Evolutionary conservation across 2,329 filamentous ascomycete genomes (phyloP).

Genomic region (Pseudogymnoascus sp.): DNA sequence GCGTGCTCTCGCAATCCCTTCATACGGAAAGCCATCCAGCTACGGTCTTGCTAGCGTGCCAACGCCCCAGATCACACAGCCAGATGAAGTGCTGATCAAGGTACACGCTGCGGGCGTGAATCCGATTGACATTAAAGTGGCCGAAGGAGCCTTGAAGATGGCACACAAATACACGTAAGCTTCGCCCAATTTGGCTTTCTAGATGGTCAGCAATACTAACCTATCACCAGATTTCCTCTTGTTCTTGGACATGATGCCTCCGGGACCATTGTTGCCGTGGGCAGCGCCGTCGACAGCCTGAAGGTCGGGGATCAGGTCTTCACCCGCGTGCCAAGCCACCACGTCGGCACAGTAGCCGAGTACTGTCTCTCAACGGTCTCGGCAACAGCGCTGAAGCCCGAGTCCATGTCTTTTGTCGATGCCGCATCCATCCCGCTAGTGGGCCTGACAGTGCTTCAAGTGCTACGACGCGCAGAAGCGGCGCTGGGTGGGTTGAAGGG

Average conservation of each 20-base stretch:
- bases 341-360: slow-evolving; percentile 28
- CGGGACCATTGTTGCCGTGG: slow-evolving; percentile 28
- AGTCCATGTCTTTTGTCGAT: slow-evolving; percentile 34
- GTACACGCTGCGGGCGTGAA: slow-evolving; percentile 40
- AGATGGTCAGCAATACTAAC: background rate
- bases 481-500: slow-evolving; percentile 12
- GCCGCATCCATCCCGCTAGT: slow-evolving; percentile 39
- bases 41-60: slow-evolving; percentile 33
- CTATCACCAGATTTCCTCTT: background rate
- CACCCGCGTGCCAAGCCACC: slow-evolving; percentile 27
- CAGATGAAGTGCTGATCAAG: slow-evolving; percentile 39
- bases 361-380: slow-evolving; percentile 21
- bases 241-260: slow-evolving; percentile 23
- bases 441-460: slow-evolving; percentile 34
- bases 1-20: slow-evolving; percentile 21
- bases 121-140: slow-evolving; percentile 38
- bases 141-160: slow-evolving; percentile 30
- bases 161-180: slow-evolving; percentile 28
- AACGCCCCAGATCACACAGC: slow-evolving; percentile 36
- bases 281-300: slow-evolving; percentile 25
- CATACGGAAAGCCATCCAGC: slow-evolving; percentile 20
- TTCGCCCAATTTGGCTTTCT: background rate
- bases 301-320: slow-evolving; percentile 31
- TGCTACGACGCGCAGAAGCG: slow-evolving; percentile 9
- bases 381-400: slow-evolving; percentile 32